phyloP scores from a whole-genome alignment of 805 yeast species.

The Lipomyces anomalus region DNA sequence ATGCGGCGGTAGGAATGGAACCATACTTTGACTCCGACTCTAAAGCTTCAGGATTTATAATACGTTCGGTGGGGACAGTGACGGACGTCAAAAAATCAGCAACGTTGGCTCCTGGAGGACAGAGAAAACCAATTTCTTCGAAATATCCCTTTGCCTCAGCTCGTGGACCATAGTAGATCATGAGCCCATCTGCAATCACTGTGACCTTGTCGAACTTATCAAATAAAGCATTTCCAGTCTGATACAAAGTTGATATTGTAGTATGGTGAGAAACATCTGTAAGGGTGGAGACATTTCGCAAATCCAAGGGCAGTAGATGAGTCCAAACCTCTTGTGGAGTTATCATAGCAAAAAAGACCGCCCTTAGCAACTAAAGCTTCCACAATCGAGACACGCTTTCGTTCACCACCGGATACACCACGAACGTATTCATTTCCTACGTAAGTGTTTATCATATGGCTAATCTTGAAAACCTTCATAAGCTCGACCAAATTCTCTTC shows the following conservation, averaged over 20 bases:
- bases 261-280: slow-evolving; percentile 50
- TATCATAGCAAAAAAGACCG: slow-evolving; percentile 66
- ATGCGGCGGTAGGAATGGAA: slow-evolving; percentile 53
- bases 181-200: slow-evolving; percentile 54
- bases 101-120: slow-evolving; percentile 61
- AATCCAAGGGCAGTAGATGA: slow-evolving; percentile 78
- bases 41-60: slow-evolving; percentile 44
- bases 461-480: slow-evolving; percentile 42
- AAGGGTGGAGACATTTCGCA: slow-evolving; percentile 58
- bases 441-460: slow-evolving; percentile 40
- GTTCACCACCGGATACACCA: slow-evolving; percentile 62
- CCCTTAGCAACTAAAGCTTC: slow-evolving; percentile 67
- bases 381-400: slow-evolving; percentile 78
- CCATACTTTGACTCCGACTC: slow-evolving; percentile 22
- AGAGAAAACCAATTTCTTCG: slow-evolving; percentile 56
- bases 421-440: slow-evolving; percentile 46
- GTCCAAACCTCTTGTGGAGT: slow-evolving; percentile 81
- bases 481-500: slow-evolving; percentile 76
- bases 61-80: slow-evolving; percentile 61
- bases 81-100: slow-evolving; percentile 67
- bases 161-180: slow-evolving; percentile 61
- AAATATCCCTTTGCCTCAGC: slow-evolving; percentile 52
- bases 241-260: slow-evolving; percentile 64
- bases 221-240: slow-evolving; percentile 63
- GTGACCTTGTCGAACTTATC: slow-evolving; percentile 57